phyloP scores from a whole-genome alignment of 345 rosid genomes.

The Passiflora organensis region DNA sequence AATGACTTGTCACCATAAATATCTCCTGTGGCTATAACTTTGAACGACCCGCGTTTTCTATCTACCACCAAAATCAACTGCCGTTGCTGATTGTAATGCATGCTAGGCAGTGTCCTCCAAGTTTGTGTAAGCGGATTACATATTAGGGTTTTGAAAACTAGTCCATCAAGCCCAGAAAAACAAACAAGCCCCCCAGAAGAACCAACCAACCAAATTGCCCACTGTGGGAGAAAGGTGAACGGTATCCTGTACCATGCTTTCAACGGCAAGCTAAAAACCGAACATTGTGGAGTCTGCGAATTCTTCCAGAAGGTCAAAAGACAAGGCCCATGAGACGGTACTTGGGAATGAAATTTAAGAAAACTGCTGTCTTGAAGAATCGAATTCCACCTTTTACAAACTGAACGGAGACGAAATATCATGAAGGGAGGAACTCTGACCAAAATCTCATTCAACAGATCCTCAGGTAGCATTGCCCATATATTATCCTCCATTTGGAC shows the following conservation, averaged over 20 bases:
- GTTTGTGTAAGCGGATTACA: slow-evolving; percentile 87
- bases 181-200: slow-evolving; percentile 90
- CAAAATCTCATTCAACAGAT: slow-evolving; percentile 78
- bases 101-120: slow-evolving; percentile 75
- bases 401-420: slow-evolving; percentile 86
- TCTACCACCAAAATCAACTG: slow-evolving; percentile 86
- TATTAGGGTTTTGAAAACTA: slow-evolving; percentile 71
- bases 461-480: slow-evolving; percentile 98
- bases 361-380: slow-evolving; percentile 85
- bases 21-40: slow-evolving; percentile 87
- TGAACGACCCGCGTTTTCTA: slow-evolving; percentile 64
- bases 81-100: slow-evolving; percentile 85
- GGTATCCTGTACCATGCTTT: slow-evolving; percentile 92
- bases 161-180: slow-evolving; percentile 86
- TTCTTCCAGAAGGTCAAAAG: slow-evolving; percentile 91
- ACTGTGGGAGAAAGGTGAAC: slow-evolving; percentile 74
- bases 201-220: slow-evolving; percentile 94
- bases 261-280: slow-evolving; percentile 85
- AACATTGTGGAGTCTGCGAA: slow-evolving; percentile 77
- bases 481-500: slow-evolving; percentile 85
- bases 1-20: slow-evolving; percentile 77
- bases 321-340: slow-evolving; percentile 75
- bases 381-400: slow-evolving; percentile 80
- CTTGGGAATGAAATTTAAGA: slow-evolving; percentile 69
- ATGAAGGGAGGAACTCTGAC: slow-evolving; percentile 90